These are phyloP conservation scores for Russula emetica DNA, from an alignment of 768 basidiomycete genomes.

Conservation along the genomic window DNA sequence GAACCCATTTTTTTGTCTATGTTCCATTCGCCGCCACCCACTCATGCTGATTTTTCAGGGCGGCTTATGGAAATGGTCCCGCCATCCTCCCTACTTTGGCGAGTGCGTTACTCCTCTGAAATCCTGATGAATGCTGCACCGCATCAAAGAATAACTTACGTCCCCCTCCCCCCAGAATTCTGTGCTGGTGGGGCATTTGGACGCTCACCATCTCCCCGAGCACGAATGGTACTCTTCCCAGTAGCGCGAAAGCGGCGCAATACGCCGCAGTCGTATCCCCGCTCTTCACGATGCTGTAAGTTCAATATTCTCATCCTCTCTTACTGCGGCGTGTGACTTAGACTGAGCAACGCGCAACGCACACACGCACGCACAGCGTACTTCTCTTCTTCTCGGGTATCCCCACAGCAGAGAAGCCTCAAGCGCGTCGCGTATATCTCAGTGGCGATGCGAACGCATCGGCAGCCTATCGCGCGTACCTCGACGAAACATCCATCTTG, in stretches of 20 bases:
- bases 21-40: too few species aligned
- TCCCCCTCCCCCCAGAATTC: slow-evolving; percentile 39
- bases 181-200: slow-evolving; percentile 68
- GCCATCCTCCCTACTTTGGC: slow-evolving; percentile 70
- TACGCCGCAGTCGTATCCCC: slow-evolving; percentile 59
- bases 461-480: slow-evolving; percentile 53
- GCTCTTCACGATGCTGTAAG: slow-evolving; percentile 57
- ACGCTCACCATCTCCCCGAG: slow-evolving; percentile 55
- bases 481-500: slow-evolving; percentile 54
- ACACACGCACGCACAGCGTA: slow-evolving; percentile 34
- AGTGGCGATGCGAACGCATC: slow-evolving; percentile 36
- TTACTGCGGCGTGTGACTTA: slow-evolving; percentile 29
- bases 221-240: slow-evolving; percentile 41
- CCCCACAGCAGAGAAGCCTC: slow-evolving; percentile 66
- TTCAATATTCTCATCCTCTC: neutral
- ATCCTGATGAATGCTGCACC: slow-evolving; percentile 7
- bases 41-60: slow-evolving; percentile 34
- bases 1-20: neutral
- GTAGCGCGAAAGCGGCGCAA: slow-evolving; percentile 49
- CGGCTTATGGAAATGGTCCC: slow-evolving; percentile 54
- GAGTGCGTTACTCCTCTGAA: slow-evolving; percentile 44
- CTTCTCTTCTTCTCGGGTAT: slow-evolving; percentile 65
- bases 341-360: slow-evolving; percentile 27
- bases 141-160: neutral
- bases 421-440: slow-evolving; percentile 41